Base-by-base conservation (phyloP, 306 rosid species). In the Dryas drummondii region DNA sequence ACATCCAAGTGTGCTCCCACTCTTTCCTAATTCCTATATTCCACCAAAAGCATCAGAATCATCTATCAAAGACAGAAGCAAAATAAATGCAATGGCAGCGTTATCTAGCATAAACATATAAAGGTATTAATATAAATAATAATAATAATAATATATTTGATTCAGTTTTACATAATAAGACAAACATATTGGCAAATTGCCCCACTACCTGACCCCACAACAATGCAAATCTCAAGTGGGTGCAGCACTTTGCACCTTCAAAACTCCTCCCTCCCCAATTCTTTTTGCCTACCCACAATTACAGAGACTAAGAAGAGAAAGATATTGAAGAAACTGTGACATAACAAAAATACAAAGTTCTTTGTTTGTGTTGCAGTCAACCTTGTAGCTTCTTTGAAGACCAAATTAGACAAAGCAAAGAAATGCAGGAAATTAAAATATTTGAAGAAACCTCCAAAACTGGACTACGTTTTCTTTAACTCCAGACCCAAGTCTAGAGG, bases 381-480 rank as follows among this genome's bases (percentile, higher is more conserved):
- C 78, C 79, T 53, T 67, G 60, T 46, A 70, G 72, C 83, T 73
- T 75, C 50, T 60, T 68, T 51, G 4, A 76, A 13, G 40, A 66
- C 6, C 48, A 72, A 73, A 44, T 41, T 15, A 45, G 32, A 46
- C 19, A 42, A 72, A 67, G 62, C 71, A 46, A 41, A 62, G 55
- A 32, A 47, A 71, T 54, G 67, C 83, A 40, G 58, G 72, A 68
- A 82, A 66, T 14, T 17, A 74, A 78, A 61, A 73, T 26, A 55
- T 65, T 70, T 64, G 73, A 75, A 79, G 81, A 81, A 59, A 75
- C 81, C 85, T 72, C 66, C 86, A 68, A 60, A 32, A 83, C 83
- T 74, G 73, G 85, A 47, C 41, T 47, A 19, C 17, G 19, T 47
- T 67, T 68, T 75, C 63, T 69, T 77, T 9, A 74, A 84, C 68